phyloP scores from a whole-genome alignment of 371 early-diverging fungal species.

The Syncephalis fuscata region DNA sequence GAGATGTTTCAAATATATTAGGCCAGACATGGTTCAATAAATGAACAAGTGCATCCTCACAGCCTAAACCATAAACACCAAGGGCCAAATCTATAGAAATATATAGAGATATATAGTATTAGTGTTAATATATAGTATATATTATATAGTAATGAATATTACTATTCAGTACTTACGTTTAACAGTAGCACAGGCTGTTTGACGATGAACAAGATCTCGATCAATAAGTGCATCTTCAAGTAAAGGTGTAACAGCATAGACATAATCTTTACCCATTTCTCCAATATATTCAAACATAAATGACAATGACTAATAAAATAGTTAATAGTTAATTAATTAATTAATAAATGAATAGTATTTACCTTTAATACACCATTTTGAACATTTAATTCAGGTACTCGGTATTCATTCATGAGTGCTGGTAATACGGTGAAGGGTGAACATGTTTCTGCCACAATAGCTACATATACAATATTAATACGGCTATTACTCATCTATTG shows the following conservation, averaged over 20 bases:
- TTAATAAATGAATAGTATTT: not conserved
- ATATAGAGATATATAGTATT: slow-evolving; percentile 12
- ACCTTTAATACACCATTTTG: slow-evolving; percentile 93
- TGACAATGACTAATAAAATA: slow-evolving; percentile 36
- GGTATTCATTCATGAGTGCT: slow-evolving; percentile 96
- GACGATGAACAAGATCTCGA: slow-evolving; percentile 93
- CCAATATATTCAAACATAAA: slow-evolving; percentile 97
- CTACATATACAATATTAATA: slow-evolving; percentile 41
- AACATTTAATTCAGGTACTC: slow-evolving; percentile 93
- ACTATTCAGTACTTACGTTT: slow-evolving; percentile 23
- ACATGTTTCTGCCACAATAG: slow-evolving; percentile 87
- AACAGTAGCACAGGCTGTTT: slow-evolving; percentile 89
- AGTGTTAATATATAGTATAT: not conserved
- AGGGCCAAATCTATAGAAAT: slow-evolving; percentile 59
- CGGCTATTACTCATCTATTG: slow-evolving; percentile 17
- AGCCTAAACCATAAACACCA: slow-evolving; percentile 78
- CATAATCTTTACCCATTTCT: slow-evolving; percentile 90
- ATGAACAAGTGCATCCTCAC: slow-evolving; percentile 88
- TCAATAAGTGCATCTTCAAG: slow-evolving; percentile 96
- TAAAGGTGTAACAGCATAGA: slow-evolving; percentile 87
- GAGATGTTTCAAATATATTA: slow-evolving; percentile 93
- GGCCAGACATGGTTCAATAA: slow-evolving; percentile 94
- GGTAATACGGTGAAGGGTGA: slow-evolving; percentile 96
- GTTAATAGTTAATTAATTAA: not conserved
- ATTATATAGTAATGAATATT: slow-evolving; percentile 1